A percentile compares a stretch with the other conserved stretches of the same genome.
These are phyloP conservation scores for Chrysanthemum makinoi DNA, from an alignment of 129 eudicot genomes.

Conservation along the genomic window DNA sequence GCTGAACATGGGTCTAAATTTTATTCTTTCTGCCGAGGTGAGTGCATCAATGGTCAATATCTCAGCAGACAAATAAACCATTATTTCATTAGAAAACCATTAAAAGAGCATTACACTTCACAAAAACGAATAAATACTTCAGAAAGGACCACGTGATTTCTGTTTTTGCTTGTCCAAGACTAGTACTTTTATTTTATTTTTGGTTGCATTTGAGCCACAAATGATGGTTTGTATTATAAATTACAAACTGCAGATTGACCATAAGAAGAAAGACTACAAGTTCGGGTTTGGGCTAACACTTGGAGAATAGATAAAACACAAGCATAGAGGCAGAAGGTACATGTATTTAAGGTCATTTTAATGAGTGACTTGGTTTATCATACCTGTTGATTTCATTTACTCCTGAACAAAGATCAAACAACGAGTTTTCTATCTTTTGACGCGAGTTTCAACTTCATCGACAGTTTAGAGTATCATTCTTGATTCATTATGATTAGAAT, in stretches of 20 bases:
- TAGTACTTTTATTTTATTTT: no score
- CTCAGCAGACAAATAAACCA: not conserved
- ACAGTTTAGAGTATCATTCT: not conserved
- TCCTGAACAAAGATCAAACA: not conserved
- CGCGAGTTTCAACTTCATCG: not conserved
- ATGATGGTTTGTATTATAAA: no score
- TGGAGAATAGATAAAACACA: conserved; percentile 54
- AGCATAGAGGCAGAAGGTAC: not conserved
- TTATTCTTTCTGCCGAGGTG: conserved; percentile 92
- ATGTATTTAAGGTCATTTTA: not conserved
- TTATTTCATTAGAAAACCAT: not conserved
- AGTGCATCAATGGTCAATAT: not conserved
- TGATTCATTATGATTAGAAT: not conserved
- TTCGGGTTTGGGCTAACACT: conserved; percentile 81
- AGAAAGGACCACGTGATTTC: not conserved
- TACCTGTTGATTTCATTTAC: not conserved
- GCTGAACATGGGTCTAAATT: conserved; percentile 70
- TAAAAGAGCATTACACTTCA: not conserved
- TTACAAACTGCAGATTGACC: conserved; percentile 59
- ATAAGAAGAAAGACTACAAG: conserved; percentile 79
- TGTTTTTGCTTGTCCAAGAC: not conserved
- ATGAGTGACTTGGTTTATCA: not conserved
- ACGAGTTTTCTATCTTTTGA: not conserved
- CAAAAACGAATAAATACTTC: not conserved
- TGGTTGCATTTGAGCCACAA: no score